Evolutionary conservation across 371 early-diverging fungal species (phyloP).

Genomic region (Rhizopus delemar): DNA sequence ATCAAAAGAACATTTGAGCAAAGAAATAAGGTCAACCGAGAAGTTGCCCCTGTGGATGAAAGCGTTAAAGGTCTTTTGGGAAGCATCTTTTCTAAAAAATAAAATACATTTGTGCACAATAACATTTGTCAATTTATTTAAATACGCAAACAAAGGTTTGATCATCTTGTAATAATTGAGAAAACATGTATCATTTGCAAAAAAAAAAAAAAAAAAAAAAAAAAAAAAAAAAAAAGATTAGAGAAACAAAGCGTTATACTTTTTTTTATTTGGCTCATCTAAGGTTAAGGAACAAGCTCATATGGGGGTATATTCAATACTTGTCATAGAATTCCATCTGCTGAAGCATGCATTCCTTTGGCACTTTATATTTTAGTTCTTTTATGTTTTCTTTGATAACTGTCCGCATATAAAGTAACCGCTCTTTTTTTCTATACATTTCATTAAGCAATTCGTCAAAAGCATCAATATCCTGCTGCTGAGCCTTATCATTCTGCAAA

Average conservation of each 20-base stretch:
- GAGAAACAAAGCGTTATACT: neutral
- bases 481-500: neutral
- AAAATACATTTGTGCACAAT: neutral
- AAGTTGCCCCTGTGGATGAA: constrained; percentile 36
- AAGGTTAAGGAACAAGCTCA: no score
- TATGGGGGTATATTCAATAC: neutral
- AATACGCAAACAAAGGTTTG: no score
- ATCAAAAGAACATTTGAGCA: constrained; percentile 61
- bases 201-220: constrained; percentile 2
- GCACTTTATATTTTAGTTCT: neutral
- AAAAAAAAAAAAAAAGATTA: neutral
- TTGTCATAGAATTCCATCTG: neutral
- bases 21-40: constrained; percentile 49
- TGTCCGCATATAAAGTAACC: neutral
- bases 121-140: no score
- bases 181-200: no score
- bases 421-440: neutral
- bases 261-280: neutral
- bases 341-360: neutral
- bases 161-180: no score
- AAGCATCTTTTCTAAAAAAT: constrained; percentile 40
- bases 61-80: constrained; percentile 42
- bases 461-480: neutral
- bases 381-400: neutral
- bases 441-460: neutral